Base-by-base conservation (phyloP, 805 yeast genomes). In the Barnettozyma sp. region DNA sequence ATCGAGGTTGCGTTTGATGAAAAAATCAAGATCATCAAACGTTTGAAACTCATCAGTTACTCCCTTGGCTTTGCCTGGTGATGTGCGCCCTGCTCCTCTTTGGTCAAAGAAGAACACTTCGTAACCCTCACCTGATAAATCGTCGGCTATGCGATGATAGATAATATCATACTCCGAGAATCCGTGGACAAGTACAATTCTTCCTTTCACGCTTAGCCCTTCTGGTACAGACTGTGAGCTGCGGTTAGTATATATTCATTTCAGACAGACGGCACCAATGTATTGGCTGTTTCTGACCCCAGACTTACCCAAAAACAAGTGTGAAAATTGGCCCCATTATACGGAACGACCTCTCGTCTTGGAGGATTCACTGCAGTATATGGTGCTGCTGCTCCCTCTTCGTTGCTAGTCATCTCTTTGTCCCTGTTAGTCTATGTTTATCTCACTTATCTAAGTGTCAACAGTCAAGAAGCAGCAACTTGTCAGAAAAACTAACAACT, bases 101-200 rank as follows among this genome's bases (percentile, higher is more conserved):
- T 82, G 90, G 54, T 78, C 86, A 55, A 73, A 83, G 50, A 72
- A 71, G 52, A 77, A 80, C 0, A 71, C 63, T 47, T 82, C 87
- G 52, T 70, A 79, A 0, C 90, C 88, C 10, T 45, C 40, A 16
- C 50, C 49, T 3, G 71, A 59, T 37, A 81, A 52, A 4, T 62
- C 59, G 46, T 82, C 87, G 51, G 72, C 70, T 20, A 71, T 48
- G 34, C 72, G 70, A 23, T 63, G 56, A 49, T 77, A 79, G 2
- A 73, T 36, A 14, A 54, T 49, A 9, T 73, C 63, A 38, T 65
- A 67, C 46, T 82, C 94, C 13, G 75, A 70, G 55, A 80, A 82
- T 0, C 94, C 94, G 56, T 82, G 94, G 4, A 82, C 73, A 39
- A 70, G 66, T 3, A 82, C 38, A 4, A 82, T 47, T 39, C 79